Evolutionary conservation across 2,329 filamentous ascomycete species (phyloP).

Genomic region (Fusarium sp.): DNA sequence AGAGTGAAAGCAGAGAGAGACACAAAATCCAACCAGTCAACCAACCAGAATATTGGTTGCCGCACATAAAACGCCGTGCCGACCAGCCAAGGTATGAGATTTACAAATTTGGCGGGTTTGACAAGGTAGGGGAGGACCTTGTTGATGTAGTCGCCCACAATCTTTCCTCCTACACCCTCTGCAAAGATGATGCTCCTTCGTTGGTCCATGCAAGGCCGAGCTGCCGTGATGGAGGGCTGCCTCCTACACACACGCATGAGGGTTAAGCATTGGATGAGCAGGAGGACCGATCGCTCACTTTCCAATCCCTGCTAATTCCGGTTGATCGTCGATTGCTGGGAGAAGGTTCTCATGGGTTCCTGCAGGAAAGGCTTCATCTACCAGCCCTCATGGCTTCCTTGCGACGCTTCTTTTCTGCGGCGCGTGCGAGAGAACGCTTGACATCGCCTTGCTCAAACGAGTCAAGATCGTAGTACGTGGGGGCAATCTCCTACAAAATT

Average conservation of each 20-base stretch:
- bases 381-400: slow-evolving; percentile 65
- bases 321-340: not conserved
- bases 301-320: slow-evolving; percentile 13
- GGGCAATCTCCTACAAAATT: slow-evolving; percentile 80
- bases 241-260: slow-evolving; percentile 18
- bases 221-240: slow-evolving; percentile 21
- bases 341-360: slow-evolving; percentile 14
- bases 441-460: slow-evolving; percentile 88
- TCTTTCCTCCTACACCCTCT: slow-evolving; percentile 11
- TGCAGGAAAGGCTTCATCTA: slow-evolving; percentile 45
- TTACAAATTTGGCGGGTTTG: slow-evolving; percentile 5
- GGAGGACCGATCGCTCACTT: slow-evolving; percentile 19
- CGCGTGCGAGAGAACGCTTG: slow-evolving; percentile 69
- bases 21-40: slow-evolving; percentile 18
- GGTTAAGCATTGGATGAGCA: slow-evolving; percentile 26
- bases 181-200: slow-evolving; percentile 12
- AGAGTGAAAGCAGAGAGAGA: slow-evolving; percentile 3
- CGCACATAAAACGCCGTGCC: slow-evolving; percentile 32
- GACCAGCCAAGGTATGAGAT: slow-evolving; percentile 23
- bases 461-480: slow-evolving; percentile 87
- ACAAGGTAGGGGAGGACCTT: slow-evolving; percentile 7
- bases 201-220: slow-evolving; percentile 16
- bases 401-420: slow-evolving; percentile 67
- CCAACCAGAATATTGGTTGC: slow-evolving; percentile 31
- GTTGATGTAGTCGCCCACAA: slow-evolving; percentile 15